phyloP scores from a whole-genome alignment of 306 rosid genomes.

The Aeschynomene evenia region DNA sequence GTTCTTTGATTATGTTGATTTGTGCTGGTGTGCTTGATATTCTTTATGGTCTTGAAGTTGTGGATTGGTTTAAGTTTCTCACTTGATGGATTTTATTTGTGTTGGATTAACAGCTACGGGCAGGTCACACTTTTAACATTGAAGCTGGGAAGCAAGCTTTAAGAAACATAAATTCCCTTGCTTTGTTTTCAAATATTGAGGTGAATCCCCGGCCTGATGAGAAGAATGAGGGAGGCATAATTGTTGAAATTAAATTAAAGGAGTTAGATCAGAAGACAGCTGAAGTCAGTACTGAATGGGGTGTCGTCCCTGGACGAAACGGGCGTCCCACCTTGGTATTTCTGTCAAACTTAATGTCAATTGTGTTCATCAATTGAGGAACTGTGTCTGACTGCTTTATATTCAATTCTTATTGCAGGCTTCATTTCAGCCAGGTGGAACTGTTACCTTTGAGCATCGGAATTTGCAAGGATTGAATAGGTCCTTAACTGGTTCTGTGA shows the following conservation, averaged over 20 bases:
- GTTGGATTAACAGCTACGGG: slow-evolving; percentile 62
- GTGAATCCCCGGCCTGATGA: slow-evolving; percentile 96
- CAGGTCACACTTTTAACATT: slow-evolving; percentile 76
- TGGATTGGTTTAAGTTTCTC: slow-evolving; percentile 6
- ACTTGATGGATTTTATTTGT: slow-evolving; percentile 39
- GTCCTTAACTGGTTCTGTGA: slow-evolving; percentile 75
- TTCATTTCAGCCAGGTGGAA: slow-evolving; percentile 97
- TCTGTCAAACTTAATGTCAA: slow-evolving; percentile 4
- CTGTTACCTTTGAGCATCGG: slow-evolving; percentile 80
- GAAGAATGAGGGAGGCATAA: slow-evolving; percentile 88
- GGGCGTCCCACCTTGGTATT: slow-evolving; percentile 90
- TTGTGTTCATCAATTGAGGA: background rate
- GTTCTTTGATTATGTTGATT: slow-evolving; percentile 3
- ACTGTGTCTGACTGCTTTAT: slow-evolving; percentile 13
- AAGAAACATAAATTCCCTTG: slow-evolving; percentile 81
- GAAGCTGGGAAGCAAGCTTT: slow-evolving; percentile 99
- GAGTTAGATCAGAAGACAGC: slow-evolving; percentile 93
- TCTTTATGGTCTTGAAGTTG: background rate
- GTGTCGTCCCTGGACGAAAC: slow-evolving; percentile 93
- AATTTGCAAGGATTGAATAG: slow-evolving; percentile 83
- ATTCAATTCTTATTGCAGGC: slow-evolving; percentile 57
- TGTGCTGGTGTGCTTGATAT: slow-evolving; percentile 19
- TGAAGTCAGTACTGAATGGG: slow-evolving; percentile 94
- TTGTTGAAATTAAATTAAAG: slow-evolving; percentile 88
- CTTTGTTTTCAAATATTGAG: slow-evolving; percentile 92